Base-by-base conservation (phyloP, 2,329 filamentous ascomycete species). In the Fusarium xylarioides region DNA sequence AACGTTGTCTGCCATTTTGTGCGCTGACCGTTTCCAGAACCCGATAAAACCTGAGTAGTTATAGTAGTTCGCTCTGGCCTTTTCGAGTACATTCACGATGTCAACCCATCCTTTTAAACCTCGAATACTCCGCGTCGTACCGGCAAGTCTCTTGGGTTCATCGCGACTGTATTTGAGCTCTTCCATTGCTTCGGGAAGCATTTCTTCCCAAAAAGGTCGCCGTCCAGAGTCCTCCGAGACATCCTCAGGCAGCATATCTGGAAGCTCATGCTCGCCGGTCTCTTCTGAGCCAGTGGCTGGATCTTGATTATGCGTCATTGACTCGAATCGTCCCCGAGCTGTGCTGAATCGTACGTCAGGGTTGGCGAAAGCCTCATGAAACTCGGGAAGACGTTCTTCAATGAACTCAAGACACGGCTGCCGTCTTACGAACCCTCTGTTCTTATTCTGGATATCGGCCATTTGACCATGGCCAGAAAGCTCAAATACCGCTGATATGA, bases 151-250 rank as follows among this genome's bases (percentile, higher is more conserved):
- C 10, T 21, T 14, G 4, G 54, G 54, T 2, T 57, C n/a, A 11
- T 46, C 54, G 2, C 40, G 40, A 11, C 10, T 46, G 1, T 14
- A 35, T 11, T 26, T 26, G 9, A 57, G 54, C 18, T n/a, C 40
- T 10, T 35, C 5, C 30, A 57, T 57, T 3, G 40, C 54, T 7
- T 46, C 28, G 18, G 40, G 30, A 0, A 57, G 30, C 54, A 46
- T 46, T 23, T 57, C 54, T 9, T 57, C 40, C 54, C 54, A 57
- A 5, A 57, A 57, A 0, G 54, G 40, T 14, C n/a, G 14, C 6
- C 18, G 23, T 4, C 9, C 10, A 1, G 40, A 18, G 9, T 21
- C 7, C 4, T 19, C 3, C 1, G 3, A 4, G 4, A 5, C 5
- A 2, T 18, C 0, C 2, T 15, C 30, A 1, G 40, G 54, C 0